Conservation (phyloP, 1,284 basidiomycete genomes). For the Bondarzewia mesenterica region DNA sequence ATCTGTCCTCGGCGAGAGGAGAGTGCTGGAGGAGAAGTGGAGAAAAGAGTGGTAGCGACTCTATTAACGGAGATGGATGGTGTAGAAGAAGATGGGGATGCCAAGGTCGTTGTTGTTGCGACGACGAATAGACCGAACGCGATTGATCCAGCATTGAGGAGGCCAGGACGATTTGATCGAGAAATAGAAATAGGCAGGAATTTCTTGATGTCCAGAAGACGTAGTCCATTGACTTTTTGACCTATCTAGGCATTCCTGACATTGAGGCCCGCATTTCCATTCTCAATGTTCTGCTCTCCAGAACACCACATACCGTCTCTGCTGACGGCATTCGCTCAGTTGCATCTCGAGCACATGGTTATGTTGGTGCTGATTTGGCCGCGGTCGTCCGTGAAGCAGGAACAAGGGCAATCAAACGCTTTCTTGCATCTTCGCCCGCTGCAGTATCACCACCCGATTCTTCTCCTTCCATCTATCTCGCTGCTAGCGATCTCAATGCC, state of each 20-base stretch:
- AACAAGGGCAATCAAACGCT: slow-evolving; percentile 84
- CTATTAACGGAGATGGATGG: slow-evolving; percentile 94
- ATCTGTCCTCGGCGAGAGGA: slow-evolving; percentile 88
- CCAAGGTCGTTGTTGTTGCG: slow-evolving; percentile 86
- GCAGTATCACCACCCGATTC: slow-evolving; percentile 8
- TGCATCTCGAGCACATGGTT: slow-evolving; percentile 85
- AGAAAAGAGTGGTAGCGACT: slow-evolving; percentile 93
- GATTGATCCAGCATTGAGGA: slow-evolving; percentile 89
- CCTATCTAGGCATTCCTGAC: slow-evolving; percentile 77
- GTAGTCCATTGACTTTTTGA: slow-evolving; percentile 2
- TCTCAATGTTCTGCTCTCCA: slow-evolving; percentile 72
- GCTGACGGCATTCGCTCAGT: slow-evolving; percentile 55
- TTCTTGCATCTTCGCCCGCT: slow-evolving; percentile 36
- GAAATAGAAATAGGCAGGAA: slow-evolving; percentile 88
- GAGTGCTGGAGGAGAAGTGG: slow-evolving; percentile 85
- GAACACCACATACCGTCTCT: slow-evolving; percentile 72
- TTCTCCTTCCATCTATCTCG: slow-evolving; percentile 29
- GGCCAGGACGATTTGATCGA: slow-evolving; percentile 93
- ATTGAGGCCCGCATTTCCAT: slow-evolving; percentile 78
- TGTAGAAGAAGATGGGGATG: slow-evolving; percentile 56
- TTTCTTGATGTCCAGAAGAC: not conserved
- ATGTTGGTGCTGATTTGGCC: slow-evolving; percentile 93
- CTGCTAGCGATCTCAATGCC: slow-evolving; percentile 56
- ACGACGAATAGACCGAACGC: slow-evolving; percentile 97
- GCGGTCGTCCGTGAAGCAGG: slow-evolving; percentile 93